These are phyloP conservation scores for Aspergillus unguis DNA, from an alignment of 2,329 filamentous ascomycete species.

Conservation along the genomic window DNA sequence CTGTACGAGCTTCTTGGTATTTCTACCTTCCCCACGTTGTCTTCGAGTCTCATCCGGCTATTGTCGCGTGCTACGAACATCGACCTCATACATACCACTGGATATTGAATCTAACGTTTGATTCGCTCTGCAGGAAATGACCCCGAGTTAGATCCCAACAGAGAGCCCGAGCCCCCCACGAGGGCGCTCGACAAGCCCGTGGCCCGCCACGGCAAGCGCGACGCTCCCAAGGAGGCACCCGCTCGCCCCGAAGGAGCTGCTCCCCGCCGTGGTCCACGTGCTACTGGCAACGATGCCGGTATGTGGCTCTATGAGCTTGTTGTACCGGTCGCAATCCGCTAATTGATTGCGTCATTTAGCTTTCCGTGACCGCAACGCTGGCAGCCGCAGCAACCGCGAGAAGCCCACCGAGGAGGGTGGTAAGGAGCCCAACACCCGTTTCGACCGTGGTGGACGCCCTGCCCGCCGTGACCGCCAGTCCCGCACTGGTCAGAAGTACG, in stretches of 20 bases:
- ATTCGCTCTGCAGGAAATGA: constrained; percentile 58
- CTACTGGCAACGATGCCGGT: constrained; percentile 83
- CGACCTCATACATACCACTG: background rate
- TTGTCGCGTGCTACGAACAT: constrained; percentile 1
- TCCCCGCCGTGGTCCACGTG: constrained; percentile 50
- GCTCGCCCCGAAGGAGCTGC: constrained; percentile 34
- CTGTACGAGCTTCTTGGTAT: constrained; percentile 97
- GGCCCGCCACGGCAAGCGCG: constrained; percentile 79
- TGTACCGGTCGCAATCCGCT: constrained; percentile 9
- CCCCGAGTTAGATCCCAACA: constrained; percentile 69
- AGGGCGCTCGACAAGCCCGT: constrained; percentile 85
- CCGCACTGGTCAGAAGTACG: constrained; percentile 59
- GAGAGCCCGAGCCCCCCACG: constrained; percentile 71
- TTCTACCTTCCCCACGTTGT: constrained; percentile 22
- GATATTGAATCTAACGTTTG: constrained; percentile 32
- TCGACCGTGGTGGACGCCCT: constrained; percentile 54
- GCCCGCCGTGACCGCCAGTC: constrained; percentile 61
- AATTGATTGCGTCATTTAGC: constrained; percentile 51
- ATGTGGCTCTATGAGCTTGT: constrained; percentile 42
- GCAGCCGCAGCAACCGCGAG: constrained; percentile 75
- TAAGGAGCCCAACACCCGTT: constrained; percentile 44
- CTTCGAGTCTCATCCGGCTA: background rate
- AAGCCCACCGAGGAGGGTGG: constrained; percentile 69
- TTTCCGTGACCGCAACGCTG: constrained; percentile 84
- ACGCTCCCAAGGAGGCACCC: constrained; percentile 72